Evolutionary conservation across 2,329 filamentous ascomycete genomes (phyloP), one percentile per base, ranked within the genome.

Genomic region (Rhytidhysteron rufulum): DNA sequence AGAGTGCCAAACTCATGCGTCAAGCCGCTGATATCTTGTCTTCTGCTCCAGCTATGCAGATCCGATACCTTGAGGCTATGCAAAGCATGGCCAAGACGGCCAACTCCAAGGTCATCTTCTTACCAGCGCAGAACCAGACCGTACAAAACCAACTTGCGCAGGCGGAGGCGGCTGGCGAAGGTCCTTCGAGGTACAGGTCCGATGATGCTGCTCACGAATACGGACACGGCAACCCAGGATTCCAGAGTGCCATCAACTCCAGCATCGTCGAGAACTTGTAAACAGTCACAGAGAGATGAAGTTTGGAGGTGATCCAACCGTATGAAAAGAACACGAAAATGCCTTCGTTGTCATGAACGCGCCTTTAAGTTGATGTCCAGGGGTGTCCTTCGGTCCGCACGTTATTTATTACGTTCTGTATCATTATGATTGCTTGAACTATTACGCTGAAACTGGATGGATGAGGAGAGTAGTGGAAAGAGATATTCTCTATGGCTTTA

Each of bases 41-140:
- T 48, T 88, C 82, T 13, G 91, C 91, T 0, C 93, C 93, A 3
- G 93, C 93, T 54, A 98, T 98, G 93, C 62, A 65, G 40, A 65
- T 65, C 49, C 40, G 62, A 51, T 97, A 97, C 68, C 85, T 98
- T 52, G 93, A 98, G 72, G 90, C 93, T 4, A 97, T 97, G 91
- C 93, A 97, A 67, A 80, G 88, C 31, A 98, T 98, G 91, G 93
- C 93, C 56, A 97, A 96, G 79, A 80, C 81, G 0, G 88, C 89
- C 34, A 94, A 89, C 69, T 79, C 76, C 68, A 94, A 94, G 71
- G 85, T 93, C 57, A 90, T 91, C 55, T 91, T 93, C 76, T 62
- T 93, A 52, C 86, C 85, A 2, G 55, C 53, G 1, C 47, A 50
- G 38, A 60, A 59, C 41, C 55, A 59, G 68, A 81, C 78, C 13